These are phyloP conservation scores for Didymella arachidicola DNA, from an alignment of 2,329 filamentous ascomycete genomes.

Conservation along the genomic window DNA sequence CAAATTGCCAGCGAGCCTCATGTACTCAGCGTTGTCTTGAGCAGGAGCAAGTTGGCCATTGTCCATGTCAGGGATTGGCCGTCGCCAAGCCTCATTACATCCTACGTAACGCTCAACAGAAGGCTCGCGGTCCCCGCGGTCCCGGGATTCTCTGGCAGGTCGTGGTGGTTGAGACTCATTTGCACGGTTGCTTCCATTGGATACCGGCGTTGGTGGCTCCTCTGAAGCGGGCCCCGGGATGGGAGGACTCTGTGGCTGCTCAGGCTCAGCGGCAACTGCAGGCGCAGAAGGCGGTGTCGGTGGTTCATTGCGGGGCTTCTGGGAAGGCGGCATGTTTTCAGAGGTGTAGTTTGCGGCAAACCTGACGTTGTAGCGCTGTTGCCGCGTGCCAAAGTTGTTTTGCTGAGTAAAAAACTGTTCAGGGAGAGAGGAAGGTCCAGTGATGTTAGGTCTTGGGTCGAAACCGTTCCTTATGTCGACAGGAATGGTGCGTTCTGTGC, in stretches of 20 bases:
- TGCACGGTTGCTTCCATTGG: slow-evolving; percentile 10
- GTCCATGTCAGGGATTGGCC: slow-evolving; percentile 28
- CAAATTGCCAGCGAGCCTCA: slow-evolving; percentile 24
- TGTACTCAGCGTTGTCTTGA: slow-evolving; percentile 27
- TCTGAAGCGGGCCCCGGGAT: slow-evolving; percentile 18
- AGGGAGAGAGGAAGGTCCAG: slow-evolving; percentile 16
- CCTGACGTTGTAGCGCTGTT: slow-evolving; percentile 39
- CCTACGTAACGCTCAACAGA: slow-evolving; percentile 32
- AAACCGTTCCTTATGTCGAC: slow-evolving; percentile 11
- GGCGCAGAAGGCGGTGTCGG: slow-evolving; percentile 15
- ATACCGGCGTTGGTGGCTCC: slow-evolving; percentile 15
- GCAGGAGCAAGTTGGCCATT: slow-evolving; percentile 23
- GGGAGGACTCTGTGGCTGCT: slow-evolving; percentile 17
- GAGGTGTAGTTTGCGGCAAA: slow-evolving; percentile 34
- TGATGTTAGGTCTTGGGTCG: slow-evolving; percentile 18
- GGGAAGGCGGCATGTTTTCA: slow-evolving; percentile 31
- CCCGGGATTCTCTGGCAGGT: slow-evolving; percentile 7
- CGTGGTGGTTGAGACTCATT: slow-evolving; percentile 15
- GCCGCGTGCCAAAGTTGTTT: slow-evolving; percentile 26
- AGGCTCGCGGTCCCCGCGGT: slow-evolving; percentile 22
- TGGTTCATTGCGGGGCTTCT: slow-evolving; percentile 30
- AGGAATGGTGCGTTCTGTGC: slow-evolving; percentile 11
- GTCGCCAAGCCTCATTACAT: slow-evolving; percentile 32
- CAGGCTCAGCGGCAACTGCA: slow-evolving; percentile 12
- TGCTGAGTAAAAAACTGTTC: slow-evolving; percentile 19